Evolutionary conservation across 2,329 filamentous ascomycete genomes (phyloP).

Genomic region (Calonectria hongkongensis): DNA sequence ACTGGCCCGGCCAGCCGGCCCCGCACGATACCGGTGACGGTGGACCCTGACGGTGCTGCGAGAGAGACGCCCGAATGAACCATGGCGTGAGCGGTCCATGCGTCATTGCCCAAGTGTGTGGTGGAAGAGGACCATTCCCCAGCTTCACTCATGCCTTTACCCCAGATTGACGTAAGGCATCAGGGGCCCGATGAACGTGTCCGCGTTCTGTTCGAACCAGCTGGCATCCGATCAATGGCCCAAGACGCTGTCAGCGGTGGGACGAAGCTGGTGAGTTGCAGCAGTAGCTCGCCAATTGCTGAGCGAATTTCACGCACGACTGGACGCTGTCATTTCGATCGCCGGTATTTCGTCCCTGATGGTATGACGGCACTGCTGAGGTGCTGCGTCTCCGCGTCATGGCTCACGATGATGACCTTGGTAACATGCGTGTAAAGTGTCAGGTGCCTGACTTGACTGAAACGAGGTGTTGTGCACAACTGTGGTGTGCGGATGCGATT

Average conservation of each 20-base stretch:
- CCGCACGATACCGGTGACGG: conserved; percentile 30
- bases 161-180: neutral
- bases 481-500: neutral
- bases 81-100: conserved; percentile 12
- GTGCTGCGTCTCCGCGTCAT: neutral
- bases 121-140: neutral
- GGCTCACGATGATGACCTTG: neutral
- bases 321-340: neutral
- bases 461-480: neutral
- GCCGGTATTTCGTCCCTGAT: neutral
- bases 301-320: conserved; percentile 30
- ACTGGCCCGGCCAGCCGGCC: conserved; percentile 29
- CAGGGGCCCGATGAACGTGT: conserved; percentile 11
- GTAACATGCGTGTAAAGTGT: neutral
- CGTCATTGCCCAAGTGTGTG: neutral
- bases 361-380: neutral
- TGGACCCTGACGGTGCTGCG: conserved; percentile 29
- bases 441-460: conserved; percentile 7
- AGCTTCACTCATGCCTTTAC: conserved; percentile 11
- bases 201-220: conserved; percentile 15
- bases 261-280: conserved; percentile 11
- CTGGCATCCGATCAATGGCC: conserved; percentile 26
- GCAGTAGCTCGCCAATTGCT: conserved; percentile 43
- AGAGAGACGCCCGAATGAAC: conserved; percentile 22
- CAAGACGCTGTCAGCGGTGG: conserved; percentile 35